Conservation (phyloP, 805 yeast genomes). For the Cyberlindnera mycetangii region DNA sequence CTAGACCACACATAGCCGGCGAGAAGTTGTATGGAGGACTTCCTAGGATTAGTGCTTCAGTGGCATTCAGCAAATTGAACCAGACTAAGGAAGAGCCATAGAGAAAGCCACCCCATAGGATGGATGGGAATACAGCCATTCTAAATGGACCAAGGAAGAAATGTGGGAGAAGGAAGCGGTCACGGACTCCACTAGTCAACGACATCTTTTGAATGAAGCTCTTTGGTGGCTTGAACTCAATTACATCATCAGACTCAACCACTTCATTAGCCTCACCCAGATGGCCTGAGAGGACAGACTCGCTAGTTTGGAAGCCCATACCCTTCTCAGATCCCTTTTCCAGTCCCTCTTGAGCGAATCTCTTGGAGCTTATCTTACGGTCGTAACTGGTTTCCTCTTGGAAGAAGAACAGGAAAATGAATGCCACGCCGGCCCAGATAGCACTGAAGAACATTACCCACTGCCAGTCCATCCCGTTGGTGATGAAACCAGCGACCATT, state of each 20-base stretch:
- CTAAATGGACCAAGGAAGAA: constrained; percentile 37
- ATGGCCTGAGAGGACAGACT: constrained; percentile 6
- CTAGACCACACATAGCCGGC: constrained; percentile 45
- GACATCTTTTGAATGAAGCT: constrained; percentile 28
- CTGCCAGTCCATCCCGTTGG: constrained; percentile 46
- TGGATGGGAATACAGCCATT: constrained; percentile 48
- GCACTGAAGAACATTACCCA: constrained; percentile 52
- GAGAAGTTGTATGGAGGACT: constrained; percentile 51
- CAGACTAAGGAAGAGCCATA: constrained; percentile 48
- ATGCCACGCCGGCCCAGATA: constrained; percentile 43
- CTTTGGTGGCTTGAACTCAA: neutral
- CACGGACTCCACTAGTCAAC: constrained; percentile 36
- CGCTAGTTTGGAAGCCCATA: neutral
- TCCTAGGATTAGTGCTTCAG: constrained; percentile 41
- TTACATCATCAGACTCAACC: constrained; percentile 24
- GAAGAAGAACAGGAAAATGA: constrained; percentile 38
- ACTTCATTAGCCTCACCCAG: constrained; percentile 15
- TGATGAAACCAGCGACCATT: constrained; percentile 55
- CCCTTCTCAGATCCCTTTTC: constrained; percentile 14
- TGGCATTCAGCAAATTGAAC: constrained; percentile 50
- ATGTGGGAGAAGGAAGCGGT: constrained; percentile 30
- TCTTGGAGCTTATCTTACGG: constrained; percentile 23
- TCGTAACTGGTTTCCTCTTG: constrained; percentile 57
- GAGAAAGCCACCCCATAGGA: constrained; percentile 56
- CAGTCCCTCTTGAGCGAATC: constrained; percentile 3